Evolutionary conservation across 164 flowering plant genomes (phyloP).

Genomic region (Platanus orientalis): DNA sequence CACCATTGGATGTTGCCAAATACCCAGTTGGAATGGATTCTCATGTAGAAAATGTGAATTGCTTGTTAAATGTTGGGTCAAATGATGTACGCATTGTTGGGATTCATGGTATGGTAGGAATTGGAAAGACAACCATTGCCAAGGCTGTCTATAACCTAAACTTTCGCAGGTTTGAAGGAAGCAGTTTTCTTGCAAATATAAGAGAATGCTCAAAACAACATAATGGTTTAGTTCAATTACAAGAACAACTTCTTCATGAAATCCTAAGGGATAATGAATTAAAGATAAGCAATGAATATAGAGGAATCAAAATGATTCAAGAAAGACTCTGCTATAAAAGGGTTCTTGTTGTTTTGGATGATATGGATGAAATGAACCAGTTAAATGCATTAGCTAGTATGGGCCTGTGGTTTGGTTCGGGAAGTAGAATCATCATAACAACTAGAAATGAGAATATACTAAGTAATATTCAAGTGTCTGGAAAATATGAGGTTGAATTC

Average conservation of each 20-base stretch:
- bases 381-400: not conserved
- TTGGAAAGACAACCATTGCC: too few species aligned
- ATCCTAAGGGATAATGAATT: not conserved
- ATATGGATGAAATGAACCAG: not conserved
- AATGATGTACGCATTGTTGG: constrained; percentile 1
- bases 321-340: not conserved
- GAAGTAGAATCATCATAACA: too few species aligned
- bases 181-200: constrained; percentile 11
- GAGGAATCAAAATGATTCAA: constrained; percentile 4
- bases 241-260: constrained; percentile 1
- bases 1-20: not conserved
- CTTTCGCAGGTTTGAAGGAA: not conserved
- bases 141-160: too few species aligned
- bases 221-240: not conserved
- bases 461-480: too few species aligned
- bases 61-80: not conserved
- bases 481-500: too few species aligned
- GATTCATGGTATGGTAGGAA: not conserved
- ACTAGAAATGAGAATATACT: too few species aligned
- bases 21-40: not conserved
- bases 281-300: not conserved
- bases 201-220: constrained; percentile 1
- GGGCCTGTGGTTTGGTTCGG: too few species aligned
- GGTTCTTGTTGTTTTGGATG: constrained; percentile 6
- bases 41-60: not conserved